phyloP scores from a whole-genome alignment of 2,329 filamentous ascomycete species.

The Pseudogymnoascus sp. region DNA sequence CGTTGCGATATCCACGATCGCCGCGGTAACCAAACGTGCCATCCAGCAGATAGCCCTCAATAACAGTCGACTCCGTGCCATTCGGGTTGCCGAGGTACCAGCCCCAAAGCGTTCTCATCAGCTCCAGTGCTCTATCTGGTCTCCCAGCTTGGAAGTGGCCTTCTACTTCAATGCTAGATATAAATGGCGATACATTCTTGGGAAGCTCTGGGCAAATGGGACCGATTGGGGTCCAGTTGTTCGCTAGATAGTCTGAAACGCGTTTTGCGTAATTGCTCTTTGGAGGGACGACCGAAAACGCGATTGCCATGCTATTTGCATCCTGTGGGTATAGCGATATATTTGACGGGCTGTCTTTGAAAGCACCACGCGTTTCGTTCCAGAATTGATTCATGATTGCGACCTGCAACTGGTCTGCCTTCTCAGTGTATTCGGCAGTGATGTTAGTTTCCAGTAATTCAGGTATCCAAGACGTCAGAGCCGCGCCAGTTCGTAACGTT shows the following conservation, averaged over 20 bases:
- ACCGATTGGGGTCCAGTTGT: constrained; percentile 49
- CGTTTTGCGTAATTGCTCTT: constrained; percentile 19
- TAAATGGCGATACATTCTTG: constrained; percentile 50
- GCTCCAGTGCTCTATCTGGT: constrained; percentile 43
- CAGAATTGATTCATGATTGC: neutral
- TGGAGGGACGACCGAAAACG: constrained; percentile 13
- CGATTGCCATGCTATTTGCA: constrained; percentile 47
- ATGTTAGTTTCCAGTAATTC: neutral
- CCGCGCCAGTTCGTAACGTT: constrained; percentile 39
- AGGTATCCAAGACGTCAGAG: constrained; percentile 35
- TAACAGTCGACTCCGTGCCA: constrained; percentile 49
- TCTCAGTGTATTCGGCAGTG: neutral
- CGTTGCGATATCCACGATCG: constrained; percentile 42
- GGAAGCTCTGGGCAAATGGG: constrained; percentile 48
- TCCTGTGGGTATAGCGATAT: constrained; percentile 51
- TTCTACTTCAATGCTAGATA: constrained; percentile 51
- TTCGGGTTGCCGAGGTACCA: constrained; percentile 51
- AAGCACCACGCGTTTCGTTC: neutral
- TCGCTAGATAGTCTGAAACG: constrained; percentile 39
- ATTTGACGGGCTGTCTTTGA: constrained; percentile 35
- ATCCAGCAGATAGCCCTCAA: constrained; percentile 50
- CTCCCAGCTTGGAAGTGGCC: constrained; percentile 44
- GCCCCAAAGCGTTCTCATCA: constrained; percentile 51
- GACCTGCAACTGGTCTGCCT: neutral
- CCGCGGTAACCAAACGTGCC: constrained; percentile 50